Evolutionary conservation across 768 basidiomycete species (phyloP), one percentile per base, ranked within the genome.

Genomic region (Rhodotorula babjevae): DNA sequence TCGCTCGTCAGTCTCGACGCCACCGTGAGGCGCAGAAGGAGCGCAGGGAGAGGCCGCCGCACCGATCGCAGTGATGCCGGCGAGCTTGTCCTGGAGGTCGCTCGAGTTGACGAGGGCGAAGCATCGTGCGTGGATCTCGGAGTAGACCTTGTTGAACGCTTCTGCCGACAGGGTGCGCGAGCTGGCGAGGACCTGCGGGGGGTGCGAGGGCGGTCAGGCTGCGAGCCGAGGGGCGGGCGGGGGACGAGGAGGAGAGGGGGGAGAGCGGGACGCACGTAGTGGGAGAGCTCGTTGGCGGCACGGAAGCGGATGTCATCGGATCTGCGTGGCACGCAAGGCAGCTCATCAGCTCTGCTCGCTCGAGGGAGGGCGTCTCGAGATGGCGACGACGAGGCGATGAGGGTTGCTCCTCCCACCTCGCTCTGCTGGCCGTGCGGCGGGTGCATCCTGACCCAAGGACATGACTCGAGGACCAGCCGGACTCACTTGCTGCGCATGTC

Each of bases 1-100:
- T 62, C 16, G 11, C 11, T 61, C 36, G 42, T 61, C 42, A 59
- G 59, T 46, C n/a, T n/a, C n/a, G n/a, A n/a, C n/a, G n/a, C n/a
- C n/a, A n/a, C n/a, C n/a, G n/a, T n/a, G n/a, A n/a, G n/a, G n/a
- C n/a, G n/a, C n/a, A n/a, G n/a, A n/a, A n/a, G n/a, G n/a, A n/a
- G n/a, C n/a, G n/a, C n/a, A n/a, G n/a, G 27, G 8, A 29, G 27
- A 36, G 16, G 29, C 14, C 33, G 10, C 74, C 86, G 75, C 75
- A 92, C 92, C 90, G 79, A 96, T 96, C 33, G 93, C 93, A 66
- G 89, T 81, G 47, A 97, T 83, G 47, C 92, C 93, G 23, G 92
- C 94, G 65, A 93, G 86, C 74, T 90, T 90, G 80, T 94, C 92
- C 33, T 85, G 83, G 63, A 84, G 86, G 78, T 87, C 88, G 79